phyloP scores from a whole-genome alignment of 2,329 filamentous ascomycete genomes.

The Aspergillus brunneoviolaceus region DNA sequence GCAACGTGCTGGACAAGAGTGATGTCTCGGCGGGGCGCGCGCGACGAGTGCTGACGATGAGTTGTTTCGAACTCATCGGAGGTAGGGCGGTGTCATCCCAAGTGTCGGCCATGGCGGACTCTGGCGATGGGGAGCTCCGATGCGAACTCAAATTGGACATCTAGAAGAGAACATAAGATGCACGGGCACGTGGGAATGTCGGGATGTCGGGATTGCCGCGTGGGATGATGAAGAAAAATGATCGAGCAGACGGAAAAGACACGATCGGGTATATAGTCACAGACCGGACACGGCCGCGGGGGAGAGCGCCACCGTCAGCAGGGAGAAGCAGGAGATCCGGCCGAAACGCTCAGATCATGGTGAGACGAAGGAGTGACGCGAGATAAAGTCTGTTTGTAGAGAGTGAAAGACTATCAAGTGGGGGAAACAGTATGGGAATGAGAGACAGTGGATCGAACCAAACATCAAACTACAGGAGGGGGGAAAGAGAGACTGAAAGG shows the following conservation, averaged over 20 bases:
- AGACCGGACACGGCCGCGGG: background rate
- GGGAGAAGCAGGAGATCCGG: background rate
- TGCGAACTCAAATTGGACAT: background rate
- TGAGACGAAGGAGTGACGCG: background rate
- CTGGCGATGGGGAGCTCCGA: background rate
- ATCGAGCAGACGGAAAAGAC: background rate
- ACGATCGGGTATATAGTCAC: background rate
- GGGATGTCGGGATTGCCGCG: background rate
- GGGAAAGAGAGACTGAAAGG: background rate
- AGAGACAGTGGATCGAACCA: background rate
- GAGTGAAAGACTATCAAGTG: background rate
- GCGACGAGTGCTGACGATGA: conserved; percentile 17
- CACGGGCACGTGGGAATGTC: background rate
- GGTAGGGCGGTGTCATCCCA: conserved; percentile 31
- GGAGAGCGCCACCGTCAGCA: background rate
- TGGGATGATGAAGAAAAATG: background rate
- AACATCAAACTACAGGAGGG: conserved; percentile 1
- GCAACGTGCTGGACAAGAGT: conserved; percentile 14
- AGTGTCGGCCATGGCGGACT: conserved; percentile 9
- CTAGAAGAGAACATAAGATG: background rate
- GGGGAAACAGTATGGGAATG: background rate
- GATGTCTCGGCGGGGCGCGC: conserved; percentile 18
- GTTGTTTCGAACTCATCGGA: conserved; percentile 29
- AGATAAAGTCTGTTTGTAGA: background rate
- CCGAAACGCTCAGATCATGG: background rate